These are phyloP conservation scores for Verruconis gallopava DNA, from an alignment of 2,329 filamentous ascomycete species.

Conservation along the genomic window DNA sequence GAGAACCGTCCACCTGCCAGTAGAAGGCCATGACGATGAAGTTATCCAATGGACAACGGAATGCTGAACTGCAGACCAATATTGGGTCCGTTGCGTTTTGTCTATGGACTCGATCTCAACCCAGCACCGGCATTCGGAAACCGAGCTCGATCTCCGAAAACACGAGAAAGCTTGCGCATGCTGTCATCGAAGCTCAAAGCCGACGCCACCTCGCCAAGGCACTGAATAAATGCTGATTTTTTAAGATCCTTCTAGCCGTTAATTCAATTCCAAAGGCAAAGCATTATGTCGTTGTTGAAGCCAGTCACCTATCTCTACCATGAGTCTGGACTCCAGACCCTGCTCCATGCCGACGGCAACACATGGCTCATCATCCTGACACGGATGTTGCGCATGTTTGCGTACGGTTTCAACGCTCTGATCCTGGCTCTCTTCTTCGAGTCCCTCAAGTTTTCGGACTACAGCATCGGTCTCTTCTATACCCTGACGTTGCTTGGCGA, in stretches of 20 bases:
- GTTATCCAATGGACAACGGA: no score
- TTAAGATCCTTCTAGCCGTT: not conserved
- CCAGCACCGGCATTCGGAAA: not conserved
- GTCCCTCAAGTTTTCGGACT: slow-evolving; percentile 22
- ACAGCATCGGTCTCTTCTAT: slow-evolving; percentile 27
- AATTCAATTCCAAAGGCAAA: no score
- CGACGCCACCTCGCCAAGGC: not conserved
- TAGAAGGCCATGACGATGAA: no score
- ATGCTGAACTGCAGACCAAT: no score
- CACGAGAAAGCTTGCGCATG: not conserved
- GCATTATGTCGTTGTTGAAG: not conserved
- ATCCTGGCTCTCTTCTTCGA: slow-evolving; percentile 26
- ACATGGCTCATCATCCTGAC: slow-evolving; percentile 20
- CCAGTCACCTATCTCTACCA: slow-evolving; percentile 4
- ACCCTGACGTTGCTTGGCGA: slow-evolving; percentile 27
- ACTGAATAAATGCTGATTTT: not conserved
- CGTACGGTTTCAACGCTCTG: slow-evolving; percentile 24
- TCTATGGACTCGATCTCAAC: not conserved
- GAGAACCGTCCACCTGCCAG: not conserved
- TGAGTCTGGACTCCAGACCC: slow-evolving; percentile 3
- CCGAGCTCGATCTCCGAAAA: not conserved
- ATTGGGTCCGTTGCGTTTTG: not conserved
- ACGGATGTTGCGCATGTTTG: slow-evolving; percentile 25
- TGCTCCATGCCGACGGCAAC: slow-evolving; percentile 4
- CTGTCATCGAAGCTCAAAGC: not conserved